Evolutionary conservation across 805 yeast genomes (phyloP), one percentile per base, ranked within the genome.

Genomic region (Lachancea thermotolerans): DNA sequence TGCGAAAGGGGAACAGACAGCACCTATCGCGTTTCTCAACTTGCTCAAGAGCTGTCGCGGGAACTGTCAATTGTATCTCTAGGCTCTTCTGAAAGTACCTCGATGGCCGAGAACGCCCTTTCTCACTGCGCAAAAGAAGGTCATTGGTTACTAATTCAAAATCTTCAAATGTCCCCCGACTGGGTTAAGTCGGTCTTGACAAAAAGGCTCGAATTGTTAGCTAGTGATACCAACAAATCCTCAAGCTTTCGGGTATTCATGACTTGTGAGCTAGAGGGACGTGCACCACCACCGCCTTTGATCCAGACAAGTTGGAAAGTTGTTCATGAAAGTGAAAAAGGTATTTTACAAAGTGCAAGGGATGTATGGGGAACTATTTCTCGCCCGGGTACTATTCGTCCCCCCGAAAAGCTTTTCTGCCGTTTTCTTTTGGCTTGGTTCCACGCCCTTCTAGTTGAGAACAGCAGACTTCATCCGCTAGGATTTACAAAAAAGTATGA

Each of bases 101-200:
- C 68, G 2, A 64, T 70, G 35, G 90, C 91, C 0, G 76, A 74
- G 17, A 64, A 68, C 41, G 77, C 78, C n/a, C 64, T 87, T 8
- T 55, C 59, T 1, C 62, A 59, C 9, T 77, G 79, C 0, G 57
- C 72, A 1, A 64, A 58, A n/a, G 57, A 57, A 1, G 88, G 86
- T 0, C 54, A 60, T 1, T 88, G 96, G 96, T 61, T 91, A 0
- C 54, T 90, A 27, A 62, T 91, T 28, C 95, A 91, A 58, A 90
- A 90, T 56, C 68, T 86, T 10, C 96, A 91, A 48, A 74, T 84
- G 72, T 78, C 93, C 0, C 66, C 74, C 1, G 60, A 58, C 2
- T 83, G 95, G 88, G 65, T 85, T 25, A 75, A 72, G 11, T 56
- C 67, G 9, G 61, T 85, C 15, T 40, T 59, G 35, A 31, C 81